Evolutionary conservation across 139 green algal genomes (phyloP), one percentile per base, ranked within the genome.

Genomic region (Yamagishiella unicocca): DNA sequence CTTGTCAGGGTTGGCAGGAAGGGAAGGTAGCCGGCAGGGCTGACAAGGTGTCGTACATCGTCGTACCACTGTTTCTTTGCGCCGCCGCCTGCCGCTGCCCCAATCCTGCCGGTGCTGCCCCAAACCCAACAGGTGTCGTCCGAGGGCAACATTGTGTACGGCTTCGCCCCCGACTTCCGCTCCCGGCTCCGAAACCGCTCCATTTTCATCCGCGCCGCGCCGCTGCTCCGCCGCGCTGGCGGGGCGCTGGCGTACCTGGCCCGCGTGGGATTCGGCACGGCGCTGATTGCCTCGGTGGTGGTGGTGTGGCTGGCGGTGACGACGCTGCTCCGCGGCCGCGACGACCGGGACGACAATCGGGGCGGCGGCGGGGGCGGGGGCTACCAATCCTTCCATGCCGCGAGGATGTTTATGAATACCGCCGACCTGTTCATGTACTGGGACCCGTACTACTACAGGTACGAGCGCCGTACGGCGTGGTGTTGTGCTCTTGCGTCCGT

Each of bases 131-230:
- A 96, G 94, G 97, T 99, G 21, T 98, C 97, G 0, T 29, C 90
- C 17, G 87, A 92, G 29, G 97, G 97, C 33, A 96, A 99, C 42
- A 91, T 99, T 14, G 89, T 99, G 58, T 99, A 98, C 87, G 89
- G 91, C 1, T 96, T 99, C 76, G 79, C 91, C 0, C 61, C 53
- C 21, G 89, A 93, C 83, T 98, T 98, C 86, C 88, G 89, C 19
- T 43, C 74, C 22, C 67, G 58, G 6, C 92, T 99, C 19, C 62
- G 66, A 19, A 82, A 62, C 40, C 94, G 94, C 43, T 96, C 92
- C 0, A 82, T 96, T 64, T 72, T 90, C 38, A 85, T 98, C 38
- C 83, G 93, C 2, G n/a, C 94, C 40, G 90, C 95, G 87, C 96
- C 96, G 0, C 54, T 88, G 29, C 35, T 96, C 12, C 78, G 93